These are phyloP conservation scores for Coffea eugenioides DNA, from an alignment of 257 asterid species.

Conservation along the genomic window DNA sequence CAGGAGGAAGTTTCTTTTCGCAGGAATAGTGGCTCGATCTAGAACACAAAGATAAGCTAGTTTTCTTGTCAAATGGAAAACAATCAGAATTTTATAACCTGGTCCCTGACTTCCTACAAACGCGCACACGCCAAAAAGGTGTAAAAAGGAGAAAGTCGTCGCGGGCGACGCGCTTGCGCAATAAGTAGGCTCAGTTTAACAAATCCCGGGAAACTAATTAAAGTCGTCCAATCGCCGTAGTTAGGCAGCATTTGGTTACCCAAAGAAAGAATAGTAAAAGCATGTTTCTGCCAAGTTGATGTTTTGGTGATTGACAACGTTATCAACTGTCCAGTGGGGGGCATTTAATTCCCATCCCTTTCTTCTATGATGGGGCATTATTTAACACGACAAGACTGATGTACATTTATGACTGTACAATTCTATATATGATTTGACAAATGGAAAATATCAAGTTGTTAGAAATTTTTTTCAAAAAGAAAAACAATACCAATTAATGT, in stretches of 20 bases:
- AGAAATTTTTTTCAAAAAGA: background rate
- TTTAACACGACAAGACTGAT: background rate
- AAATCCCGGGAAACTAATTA: background rate
- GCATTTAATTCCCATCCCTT: background rate
- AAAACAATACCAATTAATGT: background rate
- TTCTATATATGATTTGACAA: no score
- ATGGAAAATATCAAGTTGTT: no score
- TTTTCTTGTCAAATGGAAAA: background rate
- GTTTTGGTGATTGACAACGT: background rate
- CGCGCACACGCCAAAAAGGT: background rate
- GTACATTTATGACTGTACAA: background rate
- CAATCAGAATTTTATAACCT: no score
- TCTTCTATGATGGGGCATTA: background rate
- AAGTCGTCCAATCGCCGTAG: background rate
- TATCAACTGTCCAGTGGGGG: background rate
- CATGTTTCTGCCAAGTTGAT: background rate
- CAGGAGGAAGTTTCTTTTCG: background rate
- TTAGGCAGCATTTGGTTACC: background rate
- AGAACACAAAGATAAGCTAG: no score
- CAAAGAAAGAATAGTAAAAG: background rate
- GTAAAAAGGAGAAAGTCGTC: background rate
- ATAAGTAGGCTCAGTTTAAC: background rate
- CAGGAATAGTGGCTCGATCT: background rate
- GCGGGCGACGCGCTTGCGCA: background rate
- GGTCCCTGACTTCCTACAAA: no score